These are phyloP conservation scores for Coelastrella sp. DNA, from an alignment of 139 green algal species.

Conservation along the genomic window DNA sequence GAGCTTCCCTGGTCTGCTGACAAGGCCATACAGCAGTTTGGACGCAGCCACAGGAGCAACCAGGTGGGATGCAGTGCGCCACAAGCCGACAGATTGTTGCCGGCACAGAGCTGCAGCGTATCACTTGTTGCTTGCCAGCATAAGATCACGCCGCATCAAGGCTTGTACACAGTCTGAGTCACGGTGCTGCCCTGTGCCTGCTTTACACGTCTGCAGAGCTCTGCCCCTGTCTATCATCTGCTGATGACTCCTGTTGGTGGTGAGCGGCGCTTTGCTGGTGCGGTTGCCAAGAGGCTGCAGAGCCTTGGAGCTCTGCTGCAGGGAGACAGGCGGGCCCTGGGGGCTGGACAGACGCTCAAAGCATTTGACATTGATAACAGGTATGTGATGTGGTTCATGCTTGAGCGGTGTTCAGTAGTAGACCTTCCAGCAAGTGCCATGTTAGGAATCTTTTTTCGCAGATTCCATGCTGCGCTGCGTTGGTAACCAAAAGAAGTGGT, in stretches of 20 bases:
- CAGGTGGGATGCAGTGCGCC: constrained; percentile 16
- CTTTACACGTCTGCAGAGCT: constrained; percentile 1
- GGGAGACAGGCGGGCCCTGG: constrained; percentile 87
- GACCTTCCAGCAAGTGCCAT: too few species aligned
- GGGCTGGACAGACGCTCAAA: constrained; percentile 53
- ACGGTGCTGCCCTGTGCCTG: neutral
- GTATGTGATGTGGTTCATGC: neutral
- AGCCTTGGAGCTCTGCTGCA: constrained; percentile 88
- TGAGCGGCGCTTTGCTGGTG: constrained; percentile 88
- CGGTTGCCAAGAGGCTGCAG: constrained; percentile 91
- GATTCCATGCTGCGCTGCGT: too few species aligned
- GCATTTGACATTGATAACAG: constrained; percentile 68
- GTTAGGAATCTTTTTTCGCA: too few species aligned
- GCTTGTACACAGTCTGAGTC: too few species aligned
- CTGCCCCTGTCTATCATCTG: constrained; percentile 68
- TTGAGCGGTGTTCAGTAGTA: neutral
- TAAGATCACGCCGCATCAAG: too few species aligned
- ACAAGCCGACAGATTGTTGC: too few species aligned
- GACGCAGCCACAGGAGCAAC: constrained; percentile 68
- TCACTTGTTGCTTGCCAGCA: neutral
- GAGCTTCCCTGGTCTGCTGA: constrained; percentile 62
- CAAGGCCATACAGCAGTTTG: constrained; percentile 89
- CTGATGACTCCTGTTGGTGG: constrained; percentile 85
- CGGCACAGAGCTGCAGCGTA: too few species aligned
- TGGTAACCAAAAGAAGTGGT: too few species aligned